Conservation (phyloP, 148 eudicot genomes). For the Chenopodium quinoa region DNA sequence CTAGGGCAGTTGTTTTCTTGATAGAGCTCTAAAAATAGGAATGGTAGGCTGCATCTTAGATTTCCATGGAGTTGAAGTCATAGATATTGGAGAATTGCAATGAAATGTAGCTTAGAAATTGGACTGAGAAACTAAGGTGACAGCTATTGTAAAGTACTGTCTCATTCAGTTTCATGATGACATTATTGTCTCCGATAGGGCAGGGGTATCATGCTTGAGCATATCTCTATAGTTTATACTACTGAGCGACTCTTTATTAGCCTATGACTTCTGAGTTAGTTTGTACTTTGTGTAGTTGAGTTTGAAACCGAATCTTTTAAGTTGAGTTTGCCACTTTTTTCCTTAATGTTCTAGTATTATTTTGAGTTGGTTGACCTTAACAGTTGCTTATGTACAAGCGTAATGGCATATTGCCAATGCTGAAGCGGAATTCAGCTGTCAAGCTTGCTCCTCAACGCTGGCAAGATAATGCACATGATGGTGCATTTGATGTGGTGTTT, state of each 20-base stretch:
- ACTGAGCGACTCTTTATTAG: neutral
- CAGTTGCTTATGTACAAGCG: constrained; percentile 59
- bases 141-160: neutral
- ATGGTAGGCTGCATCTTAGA: neutral
- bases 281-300: neutral
- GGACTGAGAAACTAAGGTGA: neutral
- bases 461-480: constrained; percentile 94
- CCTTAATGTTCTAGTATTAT: neutral
- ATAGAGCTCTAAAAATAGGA: neutral
- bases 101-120: neutral
- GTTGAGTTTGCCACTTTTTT: too few species aligned
- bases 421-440: constrained; percentile 73
- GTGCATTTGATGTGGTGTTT: constrained; percentile 73
- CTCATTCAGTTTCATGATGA: too few species aligned
- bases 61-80: neutral
- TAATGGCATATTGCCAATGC: constrained; percentile 93
- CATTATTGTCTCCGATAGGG: neutral
- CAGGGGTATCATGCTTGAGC: neutral
- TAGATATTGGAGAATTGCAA: neutral
- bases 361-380: constrained; percentile 33
- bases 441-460: constrained; percentile 95
- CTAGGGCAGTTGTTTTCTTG: neutral
- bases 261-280: neutral
- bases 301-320: neutral
- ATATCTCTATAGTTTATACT: too few species aligned